phyloP scores from a whole-genome alignment of 73 alveolate genomes.

The Tetrahymena thermophila region DNA sequence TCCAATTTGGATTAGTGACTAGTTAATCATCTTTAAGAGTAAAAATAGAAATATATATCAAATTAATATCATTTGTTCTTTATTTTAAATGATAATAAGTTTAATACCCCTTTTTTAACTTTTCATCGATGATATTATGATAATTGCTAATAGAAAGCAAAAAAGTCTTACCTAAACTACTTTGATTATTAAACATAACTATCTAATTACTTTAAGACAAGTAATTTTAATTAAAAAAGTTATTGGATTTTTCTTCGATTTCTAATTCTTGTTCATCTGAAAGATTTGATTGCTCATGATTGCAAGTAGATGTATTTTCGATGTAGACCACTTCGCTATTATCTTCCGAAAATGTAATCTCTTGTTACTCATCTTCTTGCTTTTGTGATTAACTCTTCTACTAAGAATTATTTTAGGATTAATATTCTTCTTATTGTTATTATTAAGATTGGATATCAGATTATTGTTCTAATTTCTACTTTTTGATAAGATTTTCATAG shows the following conservation, averaged over 20 bases:
- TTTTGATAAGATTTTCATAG: background rate
- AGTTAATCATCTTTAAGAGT: background rate
- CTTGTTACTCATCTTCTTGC: background rate
- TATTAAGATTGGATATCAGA: background rate
- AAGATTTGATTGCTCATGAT: background rate
- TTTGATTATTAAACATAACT: background rate
- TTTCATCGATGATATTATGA: background rate
- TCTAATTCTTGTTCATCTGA: background rate
- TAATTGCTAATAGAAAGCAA: background rate
- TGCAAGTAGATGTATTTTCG: background rate
- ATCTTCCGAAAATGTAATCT: background rate
- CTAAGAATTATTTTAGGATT: too few species aligned
- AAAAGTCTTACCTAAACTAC: background rate
- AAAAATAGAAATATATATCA: background rate
- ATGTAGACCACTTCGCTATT: background rate
- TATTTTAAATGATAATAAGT: background rate
- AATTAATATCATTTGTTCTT: background rate
- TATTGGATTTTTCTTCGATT: background rate
- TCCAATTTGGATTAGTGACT: background rate
- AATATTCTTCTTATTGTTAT: background rate
- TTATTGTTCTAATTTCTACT: background rate
- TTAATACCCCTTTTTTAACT: background rate
- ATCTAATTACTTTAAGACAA: background rate
- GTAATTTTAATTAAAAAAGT: background rate
- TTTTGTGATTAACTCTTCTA: background rate